Conservation (phyloP, 768 basidiomycete species). For the Lactarius trivialis region DNA sequence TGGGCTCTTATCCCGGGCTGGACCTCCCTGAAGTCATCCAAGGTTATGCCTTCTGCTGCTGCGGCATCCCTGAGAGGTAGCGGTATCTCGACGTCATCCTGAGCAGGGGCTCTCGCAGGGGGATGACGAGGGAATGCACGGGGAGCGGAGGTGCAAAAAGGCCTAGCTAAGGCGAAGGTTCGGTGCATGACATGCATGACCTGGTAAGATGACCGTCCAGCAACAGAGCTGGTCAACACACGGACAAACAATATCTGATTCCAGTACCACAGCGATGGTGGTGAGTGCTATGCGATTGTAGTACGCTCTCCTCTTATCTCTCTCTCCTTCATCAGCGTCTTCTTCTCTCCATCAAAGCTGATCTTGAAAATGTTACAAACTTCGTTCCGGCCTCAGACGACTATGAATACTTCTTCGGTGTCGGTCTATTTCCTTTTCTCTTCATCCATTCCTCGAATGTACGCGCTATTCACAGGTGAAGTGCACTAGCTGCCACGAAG, state of each 20-base stretch:
- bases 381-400: constrained; percentile 57
- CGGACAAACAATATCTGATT: constrained; percentile 15
- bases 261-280: background rate
- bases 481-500: constrained; percentile 75
- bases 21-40: constrained; percentile 12
- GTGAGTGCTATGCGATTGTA: background rate
- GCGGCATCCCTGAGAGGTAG: constrained; percentile 11
- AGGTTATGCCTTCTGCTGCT: constrained; percentile 23
- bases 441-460: constrained; percentile 7
- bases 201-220: background rate
- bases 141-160: constrained; percentile 27
- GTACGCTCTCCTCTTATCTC: background rate
- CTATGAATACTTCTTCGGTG: constrained; percentile 80
- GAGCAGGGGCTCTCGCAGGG: background rate
- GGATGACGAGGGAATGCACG: constrained; percentile 16
- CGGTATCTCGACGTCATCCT: constrained; percentile 9
- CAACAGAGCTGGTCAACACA: constrained; percentile 6
- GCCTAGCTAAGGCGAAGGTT: constrained; percentile 16
- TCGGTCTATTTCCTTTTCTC: constrained; percentile 25
- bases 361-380: constrained; percentile 71
- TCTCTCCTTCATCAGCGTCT: constrained; percentile 39
- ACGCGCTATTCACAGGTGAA: constrained; percentile 45
- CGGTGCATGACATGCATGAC: background rate
- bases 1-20: background rate
- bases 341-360: constrained; percentile 66